Conservation (phyloP, 1,284 basidiomycete genomes). For the Serendipita sp. region DNA sequence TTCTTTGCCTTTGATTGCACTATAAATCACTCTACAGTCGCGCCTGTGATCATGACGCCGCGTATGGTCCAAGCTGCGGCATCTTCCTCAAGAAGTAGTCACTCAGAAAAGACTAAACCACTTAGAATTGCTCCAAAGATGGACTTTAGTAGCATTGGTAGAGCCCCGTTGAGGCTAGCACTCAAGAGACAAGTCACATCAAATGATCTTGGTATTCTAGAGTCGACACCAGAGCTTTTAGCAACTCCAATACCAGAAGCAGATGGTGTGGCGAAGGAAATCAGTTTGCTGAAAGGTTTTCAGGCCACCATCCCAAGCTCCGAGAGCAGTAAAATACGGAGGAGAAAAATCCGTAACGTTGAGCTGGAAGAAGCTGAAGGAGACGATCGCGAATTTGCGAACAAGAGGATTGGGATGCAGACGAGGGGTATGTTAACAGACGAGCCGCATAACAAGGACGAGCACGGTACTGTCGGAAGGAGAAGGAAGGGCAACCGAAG, state of each 20-base stretch:
- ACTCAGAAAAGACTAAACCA: constrained; percentile 12
- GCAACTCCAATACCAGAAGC: constrained; percentile 54
- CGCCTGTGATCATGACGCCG: constrained; percentile 81
- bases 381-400: constrained; percentile 45
- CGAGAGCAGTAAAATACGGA: constrained; percentile 56
- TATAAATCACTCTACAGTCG: constrained; percentile 36
- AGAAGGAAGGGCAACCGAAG: constrained; percentile 36
- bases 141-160: constrained; percentile 58
- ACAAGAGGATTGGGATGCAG: constrained; percentile 59
- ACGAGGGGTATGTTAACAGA: constrained; percentile 57
- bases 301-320: constrained; percentile 84
- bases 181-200: constrained; percentile 58
- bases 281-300: constrained; percentile 74
- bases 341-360: constrained; percentile 68
- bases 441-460: constrained; percentile 33
- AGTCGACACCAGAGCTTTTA: constrained; percentile 69
- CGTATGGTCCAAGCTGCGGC: constrained; percentile 57
- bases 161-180: constrained; percentile 55
- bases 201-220: constrained; percentile 68
- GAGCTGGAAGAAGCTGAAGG: constrained; percentile 27
- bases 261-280: constrained; percentile 44
- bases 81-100: constrained; percentile 37
- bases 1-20: constrained; percentile 11
- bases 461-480: constrained; percentile 38
- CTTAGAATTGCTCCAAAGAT: constrained; percentile 26